These are phyloP conservation scores for Daldinia bambusicola DNA, from an alignment of 495 filamentous ascomycete genomes.

Conservation along the genomic window DNA sequence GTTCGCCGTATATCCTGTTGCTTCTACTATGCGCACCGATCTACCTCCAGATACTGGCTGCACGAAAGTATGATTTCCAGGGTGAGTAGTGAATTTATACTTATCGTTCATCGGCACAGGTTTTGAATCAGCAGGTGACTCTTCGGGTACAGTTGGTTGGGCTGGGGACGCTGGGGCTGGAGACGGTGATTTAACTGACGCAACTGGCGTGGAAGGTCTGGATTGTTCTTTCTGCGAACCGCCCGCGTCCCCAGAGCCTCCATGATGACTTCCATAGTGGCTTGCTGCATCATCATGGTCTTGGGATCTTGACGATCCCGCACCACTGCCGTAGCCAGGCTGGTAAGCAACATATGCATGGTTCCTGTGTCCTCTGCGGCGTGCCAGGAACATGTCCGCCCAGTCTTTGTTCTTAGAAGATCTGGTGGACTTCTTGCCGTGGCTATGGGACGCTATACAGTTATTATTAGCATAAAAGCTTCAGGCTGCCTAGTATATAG, in stretches of 20 bases:
- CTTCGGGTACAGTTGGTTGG: neutral
- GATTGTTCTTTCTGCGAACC: neutral
- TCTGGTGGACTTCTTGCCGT: neutral
- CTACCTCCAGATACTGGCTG: neutral
- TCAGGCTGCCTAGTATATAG: neutral
- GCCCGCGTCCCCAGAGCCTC: neutral
- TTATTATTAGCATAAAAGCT: neutral
- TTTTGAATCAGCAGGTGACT: neutral
- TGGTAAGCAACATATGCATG: neutral
- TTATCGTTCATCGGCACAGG: neutral
- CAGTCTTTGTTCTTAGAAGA: neutral
- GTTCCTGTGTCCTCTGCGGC: neutral
- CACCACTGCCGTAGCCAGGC: neutral
- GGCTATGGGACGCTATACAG: neutral
- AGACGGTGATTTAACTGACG: neutral
- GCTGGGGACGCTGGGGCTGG: no score
- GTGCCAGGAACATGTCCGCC: conserved; percentile 4
- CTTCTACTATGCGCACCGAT: neutral
- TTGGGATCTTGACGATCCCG: neutral
- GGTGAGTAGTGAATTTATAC: neutral
- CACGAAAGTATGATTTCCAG: neutral
- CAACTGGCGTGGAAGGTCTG: neutral
- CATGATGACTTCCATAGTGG: neutral
- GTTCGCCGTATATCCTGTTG: neutral
- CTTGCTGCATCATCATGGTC: neutral